These are phyloP conservation scores for Coemansia sp. DNA, from an alignment of 192 early-diverging fungal genomes.

Conservation along the genomic window DNA sequence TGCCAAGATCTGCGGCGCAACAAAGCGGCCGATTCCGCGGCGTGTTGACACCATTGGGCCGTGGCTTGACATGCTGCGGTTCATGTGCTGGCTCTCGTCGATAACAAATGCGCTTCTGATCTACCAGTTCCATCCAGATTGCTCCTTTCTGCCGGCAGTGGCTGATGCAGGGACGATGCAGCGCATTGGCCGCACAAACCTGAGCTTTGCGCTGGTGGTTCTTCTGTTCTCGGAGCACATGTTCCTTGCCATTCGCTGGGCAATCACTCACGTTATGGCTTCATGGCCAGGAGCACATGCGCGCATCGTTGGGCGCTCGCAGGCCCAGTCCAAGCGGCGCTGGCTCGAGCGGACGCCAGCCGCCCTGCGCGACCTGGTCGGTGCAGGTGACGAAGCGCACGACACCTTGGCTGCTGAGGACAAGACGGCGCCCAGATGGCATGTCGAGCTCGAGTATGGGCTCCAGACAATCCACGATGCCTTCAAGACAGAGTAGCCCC, in stretches of 20 bases:
- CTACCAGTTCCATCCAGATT: constrained; percentile 55
- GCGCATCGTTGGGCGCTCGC: constrained; percentile 42
- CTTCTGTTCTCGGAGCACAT: constrained; percentile 52
- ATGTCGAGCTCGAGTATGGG: constrained; percentile 28
- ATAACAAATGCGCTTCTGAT: constrained; percentile 58
- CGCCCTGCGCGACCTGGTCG: constrained; percentile 29
- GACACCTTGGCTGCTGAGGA: not conserved
- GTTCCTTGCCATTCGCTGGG: constrained; percentile 46
- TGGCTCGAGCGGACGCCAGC: constrained; percentile 44
- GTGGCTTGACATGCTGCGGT: constrained; percentile 67
- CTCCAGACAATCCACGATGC: constrained; percentile 27
- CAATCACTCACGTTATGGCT: constrained; percentile 35
- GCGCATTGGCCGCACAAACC: constrained; percentile 46
- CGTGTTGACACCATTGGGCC: constrained; percentile 76
- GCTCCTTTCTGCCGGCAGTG: constrained; percentile 28
- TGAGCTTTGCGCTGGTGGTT: constrained; percentile 49
- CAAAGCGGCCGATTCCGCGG: constrained; percentile 69
- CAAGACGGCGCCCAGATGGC: constrained; percentile 16
- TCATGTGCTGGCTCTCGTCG: constrained; percentile 57
- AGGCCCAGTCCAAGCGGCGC: constrained; percentile 41
- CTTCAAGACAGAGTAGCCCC: constrained; percentile 25
- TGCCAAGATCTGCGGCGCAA: constrained; percentile 80
- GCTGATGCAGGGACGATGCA: constrained; percentile 35
- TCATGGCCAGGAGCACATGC: constrained; percentile 50
- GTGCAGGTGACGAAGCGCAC: not conserved